A percentile compares a stretch with the other conserved stretches of the same genome.
Evolutionary conservation across 176 grass and related monocot species (phyloP).

Genomic region (Otatea glauca): DNA sequence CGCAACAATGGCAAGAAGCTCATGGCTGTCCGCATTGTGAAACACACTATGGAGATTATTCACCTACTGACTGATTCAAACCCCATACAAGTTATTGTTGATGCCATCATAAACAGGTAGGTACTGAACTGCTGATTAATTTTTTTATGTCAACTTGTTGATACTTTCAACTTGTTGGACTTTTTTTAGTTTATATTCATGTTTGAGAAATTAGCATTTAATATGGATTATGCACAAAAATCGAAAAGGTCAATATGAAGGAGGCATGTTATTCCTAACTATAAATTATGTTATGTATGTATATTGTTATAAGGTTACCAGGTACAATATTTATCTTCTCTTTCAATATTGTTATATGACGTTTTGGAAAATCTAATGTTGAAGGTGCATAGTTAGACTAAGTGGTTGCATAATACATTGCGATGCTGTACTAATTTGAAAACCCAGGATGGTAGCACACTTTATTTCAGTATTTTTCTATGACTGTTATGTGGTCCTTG

Average conservation of each 20-base stretch:
- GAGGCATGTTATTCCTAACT: not conserved
- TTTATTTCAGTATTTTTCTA: not conserved
- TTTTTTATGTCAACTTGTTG: not conserved
- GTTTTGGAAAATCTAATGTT: not conserved
- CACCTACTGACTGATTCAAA: slow-evolving; percentile 71
- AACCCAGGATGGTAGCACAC: not conserved
- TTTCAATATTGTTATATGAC: not conserved
- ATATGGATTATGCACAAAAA: not conserved
- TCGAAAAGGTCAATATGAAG: no score
- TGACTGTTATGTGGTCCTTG: not conserved
- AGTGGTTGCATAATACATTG: not conserved
- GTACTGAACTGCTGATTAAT: not conserved
- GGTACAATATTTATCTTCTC: not conserved
- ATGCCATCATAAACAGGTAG: slow-evolving; percentile 78
- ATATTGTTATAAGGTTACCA: not conserved
- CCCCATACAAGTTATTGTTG: slow-evolving; percentile 72
- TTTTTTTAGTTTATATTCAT: not conserved
- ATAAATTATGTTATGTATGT: not conserved
- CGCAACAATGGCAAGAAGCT: slow-evolving; percentile 80
- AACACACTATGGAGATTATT: slow-evolving; percentile 79
- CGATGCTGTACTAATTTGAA: not conserved
- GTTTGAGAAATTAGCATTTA: not conserved
- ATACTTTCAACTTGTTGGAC: not conserved
- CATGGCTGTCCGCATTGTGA: slow-evolving; percentile 68
- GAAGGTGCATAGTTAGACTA: not conserved